Evolutionary conservation across 495 filamentous ascomycete genomes (phyloP), one percentile per base, ranked within the genome.

Genomic region (Hypoxylon perforatum): DNA sequence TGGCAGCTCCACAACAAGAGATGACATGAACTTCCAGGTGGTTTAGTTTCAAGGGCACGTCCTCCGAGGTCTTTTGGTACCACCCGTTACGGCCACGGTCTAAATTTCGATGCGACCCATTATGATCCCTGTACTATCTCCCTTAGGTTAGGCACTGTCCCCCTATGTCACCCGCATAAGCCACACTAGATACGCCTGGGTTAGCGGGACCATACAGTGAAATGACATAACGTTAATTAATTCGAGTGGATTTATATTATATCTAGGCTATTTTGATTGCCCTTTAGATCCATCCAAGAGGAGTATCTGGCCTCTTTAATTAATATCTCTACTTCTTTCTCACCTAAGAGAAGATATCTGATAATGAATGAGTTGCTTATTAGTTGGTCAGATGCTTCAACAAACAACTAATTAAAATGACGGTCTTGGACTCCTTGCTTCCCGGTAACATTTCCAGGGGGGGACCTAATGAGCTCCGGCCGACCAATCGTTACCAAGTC

Each of bases 151-250:
- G n/a, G n/a, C n/a, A n/a, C n/a, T 28, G 7, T 44, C 5, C 3
- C 4, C 35, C 14, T 18, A 50, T 66, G 21, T 38, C 14, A 48
- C 21, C 36, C 44, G 56, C 57, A 53, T 51, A 51, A 58, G 52
- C 57, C 46, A 58, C 64, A 41, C 64, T 67, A 67, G 44, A 7
- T 28, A 28, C 25, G 39, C 52, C 21, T 45, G n/a, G 56, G n/a
- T 57, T 67, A 67, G 63, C 49, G 56, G 52, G 39, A 21, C 50
- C 22, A 21, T 15, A 22, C 35, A 55, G 50, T 62, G n/a, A 68
- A 63, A 69, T 69, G 59, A 69, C 65, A 69, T 69, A 69, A 69
- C 54, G 15, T 35, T 55, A 51, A 51, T 56, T 63, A 63, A 60
- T 59, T 36, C 42, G 18, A 23, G 6, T 7, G 7, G 25, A 28